phyloP scores from a whole-genome alignment of 352 stramenopile species.

The Elongisporangium anandrum region DNA sequence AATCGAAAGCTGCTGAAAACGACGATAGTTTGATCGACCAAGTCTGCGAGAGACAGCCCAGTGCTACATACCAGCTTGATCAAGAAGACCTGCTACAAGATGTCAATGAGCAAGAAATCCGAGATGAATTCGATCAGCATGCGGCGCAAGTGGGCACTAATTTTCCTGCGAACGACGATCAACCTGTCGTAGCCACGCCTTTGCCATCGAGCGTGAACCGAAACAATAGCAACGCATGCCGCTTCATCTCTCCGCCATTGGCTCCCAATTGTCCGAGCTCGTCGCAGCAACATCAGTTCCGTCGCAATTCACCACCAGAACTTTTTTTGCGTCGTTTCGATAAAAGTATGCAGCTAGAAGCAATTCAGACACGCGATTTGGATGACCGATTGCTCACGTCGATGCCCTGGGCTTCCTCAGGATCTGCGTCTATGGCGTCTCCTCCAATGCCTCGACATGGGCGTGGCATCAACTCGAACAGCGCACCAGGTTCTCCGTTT shows the following conservation, averaged over 20 bases:
- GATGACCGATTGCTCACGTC: conserved; percentile 7
- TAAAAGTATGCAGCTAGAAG: conserved; percentile 41
- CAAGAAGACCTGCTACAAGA: not conserved
- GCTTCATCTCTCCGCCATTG: conserved; percentile 54
- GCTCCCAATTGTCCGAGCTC: conserved; percentile 30
- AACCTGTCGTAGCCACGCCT: not conserved
- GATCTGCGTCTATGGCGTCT: conserved; percentile 2
- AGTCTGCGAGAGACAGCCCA: not conserved
- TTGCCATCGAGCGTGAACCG: not conserved
- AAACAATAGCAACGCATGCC: conserved; percentile 6
- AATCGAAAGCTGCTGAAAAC: not conserved
- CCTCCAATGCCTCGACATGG: conserved; percentile 5
- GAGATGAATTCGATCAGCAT: not conserved
- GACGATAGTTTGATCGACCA: not conserved
- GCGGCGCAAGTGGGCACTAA: not conserved
- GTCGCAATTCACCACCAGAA: conserved; percentile 66
- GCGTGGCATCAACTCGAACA: not conserved
- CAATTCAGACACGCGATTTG: conserved; percentile 22
- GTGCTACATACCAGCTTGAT: not conserved
- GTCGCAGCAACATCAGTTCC: conserved; percentile 30
- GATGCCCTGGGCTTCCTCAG: not conserved
- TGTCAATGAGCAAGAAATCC: not conserved
- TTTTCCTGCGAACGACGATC: not conserved
- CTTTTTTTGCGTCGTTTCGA: conserved; percentile 54
- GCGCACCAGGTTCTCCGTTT: not conserved